Percentiles rank a stretch among this genome's conserved stretches.
phyloP scores from a whole-genome alignment of 2,329 filamentous ascomycete species.

The Penicillium sp. region DNA sequence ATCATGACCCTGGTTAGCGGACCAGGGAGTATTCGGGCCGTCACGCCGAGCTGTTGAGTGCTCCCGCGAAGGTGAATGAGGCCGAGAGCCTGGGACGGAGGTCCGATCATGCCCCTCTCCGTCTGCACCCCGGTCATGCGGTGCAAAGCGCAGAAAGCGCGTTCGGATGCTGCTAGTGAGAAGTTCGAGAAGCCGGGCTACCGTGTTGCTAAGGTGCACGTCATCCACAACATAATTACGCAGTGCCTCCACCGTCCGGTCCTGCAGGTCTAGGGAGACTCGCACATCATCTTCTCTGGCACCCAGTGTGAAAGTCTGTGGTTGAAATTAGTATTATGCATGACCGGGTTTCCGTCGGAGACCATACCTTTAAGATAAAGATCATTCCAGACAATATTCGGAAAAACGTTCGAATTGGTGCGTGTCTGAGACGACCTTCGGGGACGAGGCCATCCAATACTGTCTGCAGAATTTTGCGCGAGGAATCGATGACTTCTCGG shows the following conservation, averaged over 20 bases:
- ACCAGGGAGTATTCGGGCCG: constrained; percentile 27
- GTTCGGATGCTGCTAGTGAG: constrained; percentile 59
- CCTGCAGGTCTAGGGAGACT: constrained; percentile 57
- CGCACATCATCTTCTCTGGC: constrained; percentile 62
- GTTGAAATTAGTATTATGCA: not conserved
- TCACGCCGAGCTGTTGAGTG: constrained; percentile 25
- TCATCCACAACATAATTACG: constrained; percentile 63
- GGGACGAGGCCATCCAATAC: constrained; percentile 60
- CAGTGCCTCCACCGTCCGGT: constrained; percentile 58
- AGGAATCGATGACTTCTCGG: constrained; percentile 60
- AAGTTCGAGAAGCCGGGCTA: constrained; percentile 59
- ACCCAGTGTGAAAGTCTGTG: constrained; percentile 59
- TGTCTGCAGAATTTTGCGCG: constrained; percentile 58
- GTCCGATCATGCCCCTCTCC: constrained; percentile 38
- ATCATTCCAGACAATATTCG: constrained; percentile 64
- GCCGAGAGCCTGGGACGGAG: constrained; percentile 34
- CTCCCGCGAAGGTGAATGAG: constrained; percentile 40
- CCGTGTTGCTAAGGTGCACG: constrained; percentile 62
- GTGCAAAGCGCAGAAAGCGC: constrained; percentile 57
- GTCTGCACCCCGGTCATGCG: constrained; percentile 48
- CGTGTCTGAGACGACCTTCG: constrained; percentile 58
- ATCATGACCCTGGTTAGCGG: constrained; percentile 23
- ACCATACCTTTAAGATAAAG: constrained; percentile 59
- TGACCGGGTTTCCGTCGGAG: not conserved
- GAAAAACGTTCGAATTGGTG: constrained; percentile 63